Base-by-base conservation (phyloP, 768 basidiomycete genomes). In the Lactifluus rugatus region DNA sequence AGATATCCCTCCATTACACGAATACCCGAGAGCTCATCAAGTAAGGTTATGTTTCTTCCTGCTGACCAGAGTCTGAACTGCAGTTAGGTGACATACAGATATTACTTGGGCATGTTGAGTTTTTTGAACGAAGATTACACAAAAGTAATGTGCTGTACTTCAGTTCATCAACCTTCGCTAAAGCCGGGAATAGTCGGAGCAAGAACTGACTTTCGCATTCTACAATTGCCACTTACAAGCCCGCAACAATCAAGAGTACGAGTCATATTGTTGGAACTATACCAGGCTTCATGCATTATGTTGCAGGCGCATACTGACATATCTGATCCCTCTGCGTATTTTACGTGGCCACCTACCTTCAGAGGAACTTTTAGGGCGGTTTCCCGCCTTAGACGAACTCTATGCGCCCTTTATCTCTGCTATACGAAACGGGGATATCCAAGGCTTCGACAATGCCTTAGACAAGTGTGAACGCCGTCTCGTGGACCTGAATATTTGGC, bases 41-140 rank as follows among this genome's bases (percentile, higher is more conserved):
- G 89, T 90, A 68, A 60, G 71, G 62, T 41, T 45, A 2, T 11
- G 49, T 28, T 16, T 47, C 23, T 60, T 57, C 54, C 54, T 64
- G 44, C 32, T 49, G 37, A 23, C 66, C 68, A 48, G 16, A 52
- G 7, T 17, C 46, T 53, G 53, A 58, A 42, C 16, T 57, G 58
- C 63, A 59, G 59, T 44, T 73, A 93, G 88, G 92, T 96, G 51
- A 94, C 94, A 23, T 96, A 89, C 72, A 78, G 84, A 60, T 99
- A 95, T 75, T 97, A 97, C 68, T 72, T 96, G 48, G 96, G 95
- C 62, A 90, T 97, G 84, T 77, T 98, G 60, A 86, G 83, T 67
- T 97, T 98, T 73, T 71, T 97, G 60, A 90, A 90, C 66, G 96
- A 97, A 69, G 88, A 95, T 49, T 94, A 91, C 67, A 76, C 74